Evolutionary conservation across 2,329 filamentous ascomycete species (phyloP).

Genomic region (Dothistroma pini): DNA sequence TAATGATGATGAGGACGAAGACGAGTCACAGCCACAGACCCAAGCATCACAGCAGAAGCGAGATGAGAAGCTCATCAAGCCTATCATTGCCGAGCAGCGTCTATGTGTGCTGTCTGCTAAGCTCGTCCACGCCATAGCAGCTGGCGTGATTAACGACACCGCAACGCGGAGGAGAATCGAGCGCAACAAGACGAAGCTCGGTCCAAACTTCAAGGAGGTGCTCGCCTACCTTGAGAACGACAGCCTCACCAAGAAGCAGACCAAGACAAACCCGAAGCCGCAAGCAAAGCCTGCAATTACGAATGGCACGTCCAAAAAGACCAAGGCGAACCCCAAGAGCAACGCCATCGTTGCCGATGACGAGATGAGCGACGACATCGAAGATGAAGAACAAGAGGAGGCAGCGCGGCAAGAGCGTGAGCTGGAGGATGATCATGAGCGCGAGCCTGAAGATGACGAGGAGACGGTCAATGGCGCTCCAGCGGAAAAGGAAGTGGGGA

Average conservation of each 20-base stretch:
- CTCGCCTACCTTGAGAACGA: slow-evolving; percentile 72
- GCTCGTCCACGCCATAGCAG: slow-evolving; percentile 74
- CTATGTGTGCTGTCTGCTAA: slow-evolving; percentile 84
- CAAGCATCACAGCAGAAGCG: slow-evolving; percentile 55
- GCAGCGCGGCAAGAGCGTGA: slow-evolving; percentile 28
- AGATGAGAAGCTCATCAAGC: slow-evolving; percentile 53
- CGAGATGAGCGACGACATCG: slow-evolving; percentile 38
- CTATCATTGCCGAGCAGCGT: slow-evolving; percentile 75
- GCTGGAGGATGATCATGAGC: slow-evolving; percentile 36
- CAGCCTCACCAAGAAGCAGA: slow-evolving; percentile 47
- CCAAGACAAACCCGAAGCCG: slow-evolving; percentile 37
- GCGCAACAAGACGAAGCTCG: slow-evolving; percentile 75
- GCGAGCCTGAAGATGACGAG: slow-evolving; percentile 27
- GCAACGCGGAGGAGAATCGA: slow-evolving; percentile 68
- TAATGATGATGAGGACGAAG: slow-evolving; percentile 41
- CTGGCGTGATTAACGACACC: slow-evolving; percentile 66
- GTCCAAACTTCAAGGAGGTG: slow-evolving; percentile 81
- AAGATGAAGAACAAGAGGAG: slow-evolving; percentile 44
- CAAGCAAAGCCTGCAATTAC: slow-evolving; percentile 16
- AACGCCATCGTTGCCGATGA: slow-evolving; percentile 43
- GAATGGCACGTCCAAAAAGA: slow-evolving; percentile 44
- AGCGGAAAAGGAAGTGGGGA: slow-evolving; percentile 44
- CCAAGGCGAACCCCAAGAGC: slow-evolving; percentile 38
- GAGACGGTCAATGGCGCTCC: slow-evolving; percentile 36
- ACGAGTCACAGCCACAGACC: slow-evolving; percentile 42